A percentile compares a stretch with the other conserved stretches of the same genome.
These are phyloP conservation scores for Buddleja alternifolia DNA, from an alignment of 257 asterid species.

Conservation along the genomic window DNA sequence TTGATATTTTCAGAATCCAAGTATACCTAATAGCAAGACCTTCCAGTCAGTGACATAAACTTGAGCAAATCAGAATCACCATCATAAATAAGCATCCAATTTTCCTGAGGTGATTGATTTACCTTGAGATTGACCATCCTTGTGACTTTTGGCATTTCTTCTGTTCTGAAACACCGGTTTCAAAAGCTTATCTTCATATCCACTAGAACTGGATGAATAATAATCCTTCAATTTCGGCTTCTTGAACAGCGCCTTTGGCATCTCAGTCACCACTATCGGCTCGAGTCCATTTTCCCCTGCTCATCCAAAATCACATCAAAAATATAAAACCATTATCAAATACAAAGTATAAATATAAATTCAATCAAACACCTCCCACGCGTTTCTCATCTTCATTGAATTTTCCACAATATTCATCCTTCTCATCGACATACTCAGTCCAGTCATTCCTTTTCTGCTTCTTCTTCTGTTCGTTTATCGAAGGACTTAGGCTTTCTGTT, in stretches of 20 bases:
- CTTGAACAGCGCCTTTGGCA: slow-evolving; percentile 58
- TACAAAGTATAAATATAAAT: not conserved
- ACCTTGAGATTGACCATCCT: slow-evolving; percentile 37
- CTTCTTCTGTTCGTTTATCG: slow-evolving; percentile 15
- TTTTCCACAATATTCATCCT: slow-evolving; percentile 24
- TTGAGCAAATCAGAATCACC: no score
- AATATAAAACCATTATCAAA: not conserved
- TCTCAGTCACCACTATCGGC: slow-evolving; percentile 59
- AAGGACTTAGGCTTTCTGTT: slow-evolving; percentile 21
- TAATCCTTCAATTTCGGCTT: slow-evolving; percentile 54
- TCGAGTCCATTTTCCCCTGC: slow-evolving; percentile 56
- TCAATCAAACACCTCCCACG: slow-evolving; percentile 39
- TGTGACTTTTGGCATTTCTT: slow-evolving; percentile 31
- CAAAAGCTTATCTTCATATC: slow-evolving; percentile 27
- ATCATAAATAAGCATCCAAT: not conserved
- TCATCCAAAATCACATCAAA: slow-evolving; percentile 30
- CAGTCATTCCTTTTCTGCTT: slow-evolving; percentile 65
- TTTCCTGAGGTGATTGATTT: slow-evolving; percentile 9
- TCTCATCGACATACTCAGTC: slow-evolving; percentile 69
- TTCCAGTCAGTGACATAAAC: no score
- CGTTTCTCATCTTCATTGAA: slow-evolving; percentile 24
- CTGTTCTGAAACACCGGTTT: slow-evolving; percentile 45
- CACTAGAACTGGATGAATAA: slow-evolving; percentile 26
- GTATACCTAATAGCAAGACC: no score
- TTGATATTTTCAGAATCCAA: not conserved